phyloP scores from a whole-genome alignment of 1,139 yeast genomes.

The Candida sp. region DNA sequence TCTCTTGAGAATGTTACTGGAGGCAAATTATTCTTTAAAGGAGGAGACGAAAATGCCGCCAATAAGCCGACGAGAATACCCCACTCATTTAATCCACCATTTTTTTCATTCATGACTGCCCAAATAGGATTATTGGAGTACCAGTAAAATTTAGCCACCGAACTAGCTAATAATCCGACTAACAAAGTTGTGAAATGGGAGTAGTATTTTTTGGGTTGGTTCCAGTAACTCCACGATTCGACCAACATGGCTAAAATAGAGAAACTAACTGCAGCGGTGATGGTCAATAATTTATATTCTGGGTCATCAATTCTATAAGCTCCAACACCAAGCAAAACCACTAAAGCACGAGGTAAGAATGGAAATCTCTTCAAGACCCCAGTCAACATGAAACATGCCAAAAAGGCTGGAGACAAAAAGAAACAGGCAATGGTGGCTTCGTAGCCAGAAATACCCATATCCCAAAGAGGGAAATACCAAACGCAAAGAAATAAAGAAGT shows the following conservation, averaged over 20 bases:
- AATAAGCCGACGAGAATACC: conserved; percentile 69
- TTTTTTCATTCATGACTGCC: conserved; percentile 87
- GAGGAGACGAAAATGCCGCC: conserved; percentile 55
- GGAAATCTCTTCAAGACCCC: conserved; percentile 38
- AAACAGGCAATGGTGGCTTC: conserved; percentile 65
- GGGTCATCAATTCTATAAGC: conserved; percentile 70
- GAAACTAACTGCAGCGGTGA: conserved; percentile 66
- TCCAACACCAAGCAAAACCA: conserved; percentile 71
- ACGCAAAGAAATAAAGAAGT: conserved; percentile 82
- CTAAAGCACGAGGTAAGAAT: conserved; percentile 46
- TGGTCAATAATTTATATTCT: conserved; percentile 58
- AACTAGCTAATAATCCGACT: conserved; percentile 70
- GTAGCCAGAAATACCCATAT: conserved; percentile 95
- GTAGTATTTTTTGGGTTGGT: conserved; percentile 39
- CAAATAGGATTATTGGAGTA: conserved; percentile 92
- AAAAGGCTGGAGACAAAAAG: conserved; percentile 55
- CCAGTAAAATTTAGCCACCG: conserved; percentile 69
- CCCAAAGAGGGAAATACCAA: conserved; percentile 98
- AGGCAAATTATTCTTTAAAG: conserved; percentile 12
- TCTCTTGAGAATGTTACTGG: conserved; percentile 8
- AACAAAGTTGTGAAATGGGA: conserved; percentile 62
- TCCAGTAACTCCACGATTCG: conserved; percentile 45
- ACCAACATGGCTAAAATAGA: conserved; percentile 60
- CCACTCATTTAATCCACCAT: conserved; percentile 80
- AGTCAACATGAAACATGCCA: conserved; percentile 51